A percentile compares a stretch with the other conserved stretches of the same genome.
These are phyloP conservation scores for Fusarium agapanthi DNA, from an alignment of 2,329 filamentous ascomycete species.

Conservation along the genomic window DNA sequence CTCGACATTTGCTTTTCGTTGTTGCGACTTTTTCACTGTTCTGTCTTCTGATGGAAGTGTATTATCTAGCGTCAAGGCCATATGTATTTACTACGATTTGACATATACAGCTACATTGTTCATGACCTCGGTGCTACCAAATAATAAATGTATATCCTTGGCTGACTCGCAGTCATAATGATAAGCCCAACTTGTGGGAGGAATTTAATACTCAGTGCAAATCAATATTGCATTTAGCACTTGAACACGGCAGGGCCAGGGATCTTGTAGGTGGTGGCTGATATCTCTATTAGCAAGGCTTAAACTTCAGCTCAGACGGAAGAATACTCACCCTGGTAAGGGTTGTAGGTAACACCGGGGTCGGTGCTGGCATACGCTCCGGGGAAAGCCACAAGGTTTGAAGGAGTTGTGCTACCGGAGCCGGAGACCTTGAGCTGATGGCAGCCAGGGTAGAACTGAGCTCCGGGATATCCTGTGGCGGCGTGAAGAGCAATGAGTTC, in stretches of 20 bases:
- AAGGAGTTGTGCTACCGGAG: conserved; percentile 53
- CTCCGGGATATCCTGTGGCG: conserved; percentile 58
- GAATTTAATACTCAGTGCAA: neutral
- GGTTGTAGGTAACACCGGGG: conserved; percentile 61
- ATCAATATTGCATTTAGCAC: conserved; percentile 46
- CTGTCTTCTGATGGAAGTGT: neutral
- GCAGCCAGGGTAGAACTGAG: conserved; percentile 66
- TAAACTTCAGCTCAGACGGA: neutral
- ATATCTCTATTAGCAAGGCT: neutral
- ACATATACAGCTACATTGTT: conserved; percentile 14
- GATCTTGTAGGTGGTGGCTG: conserved; percentile 54
- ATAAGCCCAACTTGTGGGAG: conserved; percentile 18
- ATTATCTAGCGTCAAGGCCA: neutral
- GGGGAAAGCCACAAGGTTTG: conserved; percentile 59
- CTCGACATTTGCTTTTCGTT: no score
- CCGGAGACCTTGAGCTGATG: conserved; percentile 65
- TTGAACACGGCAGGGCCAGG: conserved; percentile 59
- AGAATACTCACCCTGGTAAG: conserved; percentile 55
- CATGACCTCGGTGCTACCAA: conserved; percentile 7
- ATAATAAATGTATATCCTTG: neutral
- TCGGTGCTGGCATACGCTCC: conserved; percentile 61
- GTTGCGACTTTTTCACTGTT: neutral
- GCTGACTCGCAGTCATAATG: conserved; percentile 13
- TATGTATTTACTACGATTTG: conserved; percentile 2
- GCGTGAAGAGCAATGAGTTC: conserved; percentile 65